Evolutionary conservation across 805 yeast species (phyloP).

Genomic region (Kluyveromyces siamensis): DNA sequence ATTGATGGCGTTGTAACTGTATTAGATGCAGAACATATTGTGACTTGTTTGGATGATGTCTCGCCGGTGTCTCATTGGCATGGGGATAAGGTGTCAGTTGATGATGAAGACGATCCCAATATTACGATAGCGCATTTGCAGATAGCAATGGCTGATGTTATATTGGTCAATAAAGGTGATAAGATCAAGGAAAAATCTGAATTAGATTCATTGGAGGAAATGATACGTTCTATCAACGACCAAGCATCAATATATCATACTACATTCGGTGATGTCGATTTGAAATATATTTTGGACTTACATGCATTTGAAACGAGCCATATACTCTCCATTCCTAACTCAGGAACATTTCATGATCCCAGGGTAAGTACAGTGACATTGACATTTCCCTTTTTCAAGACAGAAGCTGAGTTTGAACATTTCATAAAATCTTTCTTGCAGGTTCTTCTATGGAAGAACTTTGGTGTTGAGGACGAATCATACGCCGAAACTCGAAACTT

Average conservation of each 20-base stretch:
- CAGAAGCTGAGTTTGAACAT: constrained; percentile 30
- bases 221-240: constrained; percentile 46
- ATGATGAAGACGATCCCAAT: constrained; percentile 21
- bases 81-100: constrained; percentile 32
- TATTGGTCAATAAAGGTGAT: constrained; percentile 76
- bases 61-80: constrained; percentile 60
- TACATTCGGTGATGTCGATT: constrained; percentile 60
- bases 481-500: constrained; percentile 9
- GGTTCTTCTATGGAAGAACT: constrained; percentile 54
- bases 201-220: constrained; percentile 27
- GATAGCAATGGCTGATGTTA: constrained; percentile 79
- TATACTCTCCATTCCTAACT: constrained; percentile 7
- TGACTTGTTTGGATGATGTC: constrained; percentile 55
- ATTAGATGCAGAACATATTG: constrained; percentile 63
- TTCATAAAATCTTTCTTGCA: constrained; percentile 58
- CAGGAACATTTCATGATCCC: constrained; percentile 37
- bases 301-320: constrained; percentile 57
- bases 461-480: constrained; percentile 37
- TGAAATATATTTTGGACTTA: constrained; percentile 60
- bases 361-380: constrained; percentile 46
- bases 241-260: constrained; percentile 62
- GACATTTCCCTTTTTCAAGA: constrained; percentile 33
- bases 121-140: constrained; percentile 82
- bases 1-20: constrained; percentile 91
- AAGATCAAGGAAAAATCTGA: constrained; percentile 26